A percentile compares a stretch with the other conserved stretches of the same genome.
Evolutionary conservation across 805 yeast species (phyloP).

Genomic region (Huiozyma sinensis): DNA sequence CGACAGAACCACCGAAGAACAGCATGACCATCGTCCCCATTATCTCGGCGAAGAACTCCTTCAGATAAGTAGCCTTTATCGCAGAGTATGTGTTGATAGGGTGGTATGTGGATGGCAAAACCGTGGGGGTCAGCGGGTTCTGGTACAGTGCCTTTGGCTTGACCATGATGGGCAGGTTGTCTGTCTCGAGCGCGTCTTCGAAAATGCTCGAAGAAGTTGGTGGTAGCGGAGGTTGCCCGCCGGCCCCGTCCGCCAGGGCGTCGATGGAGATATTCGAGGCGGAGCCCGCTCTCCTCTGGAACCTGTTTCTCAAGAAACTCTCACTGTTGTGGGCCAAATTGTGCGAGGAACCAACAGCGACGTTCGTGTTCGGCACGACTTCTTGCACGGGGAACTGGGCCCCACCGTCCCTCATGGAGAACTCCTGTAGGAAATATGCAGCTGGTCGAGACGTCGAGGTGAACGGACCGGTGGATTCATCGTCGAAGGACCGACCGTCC

Average conservation of each 20-base stretch:
- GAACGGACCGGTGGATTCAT: neutral
- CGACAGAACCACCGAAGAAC: conserved; percentile 38
- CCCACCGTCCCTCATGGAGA: too few relatives aligned
- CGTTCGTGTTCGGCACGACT: conserved; percentile 22
- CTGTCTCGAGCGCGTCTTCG: neutral
- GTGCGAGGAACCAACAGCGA: conserved; percentile 4
- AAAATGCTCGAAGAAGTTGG: neutral
- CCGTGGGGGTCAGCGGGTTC: conserved; percentile 28
- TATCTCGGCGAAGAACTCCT: conserved; percentile 42
- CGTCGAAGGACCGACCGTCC: neutral
- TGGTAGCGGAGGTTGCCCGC: neutral
- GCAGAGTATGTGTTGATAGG: conserved; percentile 27
- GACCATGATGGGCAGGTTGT: conserved; percentile 21
- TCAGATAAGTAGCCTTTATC: conserved; percentile 24
- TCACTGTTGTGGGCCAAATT: neutral
- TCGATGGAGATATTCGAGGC: neutral
- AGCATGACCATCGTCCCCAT: conserved; percentile 38
- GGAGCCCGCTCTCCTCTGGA: neutral
- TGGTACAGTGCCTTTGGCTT: conserved; percentile 27
- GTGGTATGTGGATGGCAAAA: conserved; percentile 27
- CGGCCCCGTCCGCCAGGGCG: too few relatives aligned
- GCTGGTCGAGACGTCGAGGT: neutral
- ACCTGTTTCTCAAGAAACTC: conserved; percentile 1
- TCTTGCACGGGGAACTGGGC: conserved; percentile 17
- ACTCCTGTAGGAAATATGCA: conserved; percentile 1